Evolutionary conservation across 371 early-diverging fungal genomes (phyloP).

Genomic region (Lichtheimia hyalospora): DNA sequence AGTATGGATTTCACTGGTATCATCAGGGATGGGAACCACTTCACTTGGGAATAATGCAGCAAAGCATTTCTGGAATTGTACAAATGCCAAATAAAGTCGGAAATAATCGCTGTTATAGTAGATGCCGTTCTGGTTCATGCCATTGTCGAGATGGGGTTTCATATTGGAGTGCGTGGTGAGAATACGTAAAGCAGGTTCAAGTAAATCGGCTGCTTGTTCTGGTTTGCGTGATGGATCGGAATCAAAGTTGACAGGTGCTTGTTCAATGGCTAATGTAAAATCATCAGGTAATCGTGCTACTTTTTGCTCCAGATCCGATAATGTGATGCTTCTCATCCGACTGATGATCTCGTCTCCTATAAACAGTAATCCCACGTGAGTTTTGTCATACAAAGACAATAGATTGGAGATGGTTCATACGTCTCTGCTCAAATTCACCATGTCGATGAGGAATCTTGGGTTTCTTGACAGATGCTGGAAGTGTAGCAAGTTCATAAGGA

Average conservation of each 20-base stretch:
- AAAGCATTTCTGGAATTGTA: constrained; percentile 40
- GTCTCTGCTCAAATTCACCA: constrained; percentile 49
- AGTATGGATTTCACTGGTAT: neutral
- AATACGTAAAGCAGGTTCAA: constrained; percentile 31
- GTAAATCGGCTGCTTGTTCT: constrained; percentile 28
- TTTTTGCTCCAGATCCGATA: constrained; percentile 44
- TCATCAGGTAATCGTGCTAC: constrained; percentile 24
- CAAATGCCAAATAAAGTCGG: constrained; percentile 45
- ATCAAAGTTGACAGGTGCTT: constrained; percentile 14
- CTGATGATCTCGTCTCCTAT: constrained; percentile 48
- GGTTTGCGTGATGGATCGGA: constrained; percentile 16
- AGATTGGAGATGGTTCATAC: constrained; percentile 18
- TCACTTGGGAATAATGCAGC: constrained; percentile 36
- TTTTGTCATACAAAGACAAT: constrained; percentile 1
- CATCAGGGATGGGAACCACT: constrained; percentile 20
- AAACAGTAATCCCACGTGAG: neutral
- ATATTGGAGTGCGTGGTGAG: constrained; percentile 38
- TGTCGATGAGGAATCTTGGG: constrained; percentile 51
- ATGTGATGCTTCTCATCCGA: constrained; percentile 37
- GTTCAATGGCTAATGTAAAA: constrained; percentile 35
- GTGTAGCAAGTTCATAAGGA: constrained; percentile 11
- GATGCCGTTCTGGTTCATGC: constrained; percentile 55
- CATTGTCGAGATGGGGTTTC: constrained; percentile 50
- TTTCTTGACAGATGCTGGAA: constrained; percentile 28
- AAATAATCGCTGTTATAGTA: constrained; percentile 51